Base-by-base conservation (phyloP, 129 eudicot species). In the Artemisia argyi region DNA sequence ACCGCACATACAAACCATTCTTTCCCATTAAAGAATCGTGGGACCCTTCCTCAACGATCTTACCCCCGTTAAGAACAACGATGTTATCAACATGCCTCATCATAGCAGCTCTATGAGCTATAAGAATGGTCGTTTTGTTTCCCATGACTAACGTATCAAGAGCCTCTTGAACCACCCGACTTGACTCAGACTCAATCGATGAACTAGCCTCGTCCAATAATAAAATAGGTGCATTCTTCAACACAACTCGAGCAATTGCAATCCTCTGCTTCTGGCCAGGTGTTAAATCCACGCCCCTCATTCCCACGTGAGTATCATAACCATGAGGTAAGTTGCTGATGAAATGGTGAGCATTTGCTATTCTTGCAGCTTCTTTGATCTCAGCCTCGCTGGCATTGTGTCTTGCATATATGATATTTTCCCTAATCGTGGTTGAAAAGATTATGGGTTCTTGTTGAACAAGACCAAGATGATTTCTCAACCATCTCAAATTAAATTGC, bases 141-240 rank as follows among this genome's bases (percentile, higher is more conserved):
- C 98, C 98, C 97, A 93, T 93, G n/a, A 93, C 74, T 7, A 93
- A 83, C 3, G 98, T 93, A 74, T 90, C 98, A n/a, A 93, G 92
- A 48, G 98, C 97, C 87, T 93, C 98, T 55, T 93, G 98, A 32
- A 93, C 96, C 39, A 93, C 98, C 35, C 98, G 83, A 78, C 98
- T 93, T 0, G 98, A 93, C 73, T 93, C 98, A 0, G 97, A 90
- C 81, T 93, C 98, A 0, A 93, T 93, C 2, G 97, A 83, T 7
- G 98, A 89, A 87, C 98, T 93, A 8, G 98, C 98, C 78, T 93
- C 98, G 20, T 93, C 98, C 76, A 93, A 69, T 49, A 93, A 82
- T 66, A 93, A 73, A 68, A 93, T 93, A 39, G 98, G 98, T 11
- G 98, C 97, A 32, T 93, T 93, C 67, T 93, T 90, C 78, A 93